phyloP scores from a whole-genome alignment of 805 yeast genomes.

The Metschnikowia koreensis region DNA sequence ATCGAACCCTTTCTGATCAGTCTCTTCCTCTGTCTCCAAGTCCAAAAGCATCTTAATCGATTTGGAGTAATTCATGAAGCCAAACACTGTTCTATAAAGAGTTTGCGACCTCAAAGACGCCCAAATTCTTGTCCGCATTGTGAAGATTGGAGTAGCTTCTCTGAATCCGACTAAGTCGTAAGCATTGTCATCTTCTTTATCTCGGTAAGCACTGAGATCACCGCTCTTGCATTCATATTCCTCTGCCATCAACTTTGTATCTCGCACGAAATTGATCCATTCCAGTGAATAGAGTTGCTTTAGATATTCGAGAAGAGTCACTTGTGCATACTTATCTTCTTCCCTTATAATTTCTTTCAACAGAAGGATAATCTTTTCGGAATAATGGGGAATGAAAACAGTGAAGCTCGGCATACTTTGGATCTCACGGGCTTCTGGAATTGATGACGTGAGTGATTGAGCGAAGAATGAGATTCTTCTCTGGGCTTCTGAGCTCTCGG shows the following conservation, averaged over 20 bases:
- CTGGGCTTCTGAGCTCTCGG: constrained; percentile 70
- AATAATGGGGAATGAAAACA: constrained; percentile 92
- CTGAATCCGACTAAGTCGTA: constrained; percentile 97
- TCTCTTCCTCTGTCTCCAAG: constrained; percentile 81
- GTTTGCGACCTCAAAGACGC: constrained; percentile 98
- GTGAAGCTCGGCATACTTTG: constrained; percentile 18
- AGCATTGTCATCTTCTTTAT: constrained; percentile 62
- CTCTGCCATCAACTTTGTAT: constrained; percentile 91
- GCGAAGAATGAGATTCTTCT: constrained; percentile 87
- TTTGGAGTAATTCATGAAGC: constrained; percentile 97
- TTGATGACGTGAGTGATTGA: constrained; percentile 82
- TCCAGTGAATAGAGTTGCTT: constrained; percentile 95
- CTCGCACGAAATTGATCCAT: constrained; percentile 97
- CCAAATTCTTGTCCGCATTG: constrained; percentile 96
- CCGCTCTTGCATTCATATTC: constrained; percentile 42
- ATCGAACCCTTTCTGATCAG: constrained; percentile 5
- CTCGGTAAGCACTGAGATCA: constrained; percentile 1
- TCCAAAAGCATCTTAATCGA: constrained; percentile 91
- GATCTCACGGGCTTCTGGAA: constrained; percentile 57
- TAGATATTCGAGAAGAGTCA: constrained; percentile 88
- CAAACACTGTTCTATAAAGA: constrained; percentile 92
- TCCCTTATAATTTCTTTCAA: constrained; percentile 94
- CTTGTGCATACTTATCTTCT: constrained; percentile 94
- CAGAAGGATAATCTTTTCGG: constrained; percentile 91
- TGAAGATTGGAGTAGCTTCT: constrained; percentile 95